Base-by-base conservation (phyloP, 345 rosid species). In the Euphorbia tirucalli region DNA sequence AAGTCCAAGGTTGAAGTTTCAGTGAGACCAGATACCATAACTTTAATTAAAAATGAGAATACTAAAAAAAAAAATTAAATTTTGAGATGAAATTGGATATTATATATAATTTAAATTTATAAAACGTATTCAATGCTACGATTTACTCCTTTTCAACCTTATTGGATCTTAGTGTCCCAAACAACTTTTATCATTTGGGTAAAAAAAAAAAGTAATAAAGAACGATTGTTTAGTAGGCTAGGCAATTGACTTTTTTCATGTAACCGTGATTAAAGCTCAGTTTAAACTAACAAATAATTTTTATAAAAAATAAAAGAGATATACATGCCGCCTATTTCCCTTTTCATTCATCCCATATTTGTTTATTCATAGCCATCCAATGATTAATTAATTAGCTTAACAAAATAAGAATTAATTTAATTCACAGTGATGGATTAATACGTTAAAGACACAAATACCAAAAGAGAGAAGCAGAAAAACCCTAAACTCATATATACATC, bases 171-270 rank as follows among this genome's bases (percentile, higher is more conserved):
- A 37, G 3, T 37, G 41, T 2, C 3, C 44, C 16, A 13, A 46
- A 46, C 19, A 46, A 46, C 19, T 13, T 41, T 41, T 46, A 52
- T 52, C 57, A 52, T 52, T 19, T 52, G 25, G 57, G 9, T 19
- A 52, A 19, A 19, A 52, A 18, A 52, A 19, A 55, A 21, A 18
- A 50, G 1, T n/a, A 19, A 30, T 43, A 61, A 61, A 61, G 7
- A 39, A 25, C 0, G 25, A 63, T 39, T 62, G 60, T 27, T 27
- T 65, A 55, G 54, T 4, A 65, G 50, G 22, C 7, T 11, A 65
- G 75, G 75, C 24, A 28, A 65, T 72, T 72, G 75, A 72, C 56
- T 55, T 72, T 72, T 61, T 15, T 11, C 14, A 28, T 7, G 65
- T 5, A 64, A 72, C 64, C 70, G 43, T 41, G 65, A 64, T 72